phyloP scores from a whole-genome alignment of 805 yeast genomes.

The Saccharomycopsis microspora region DNA sequence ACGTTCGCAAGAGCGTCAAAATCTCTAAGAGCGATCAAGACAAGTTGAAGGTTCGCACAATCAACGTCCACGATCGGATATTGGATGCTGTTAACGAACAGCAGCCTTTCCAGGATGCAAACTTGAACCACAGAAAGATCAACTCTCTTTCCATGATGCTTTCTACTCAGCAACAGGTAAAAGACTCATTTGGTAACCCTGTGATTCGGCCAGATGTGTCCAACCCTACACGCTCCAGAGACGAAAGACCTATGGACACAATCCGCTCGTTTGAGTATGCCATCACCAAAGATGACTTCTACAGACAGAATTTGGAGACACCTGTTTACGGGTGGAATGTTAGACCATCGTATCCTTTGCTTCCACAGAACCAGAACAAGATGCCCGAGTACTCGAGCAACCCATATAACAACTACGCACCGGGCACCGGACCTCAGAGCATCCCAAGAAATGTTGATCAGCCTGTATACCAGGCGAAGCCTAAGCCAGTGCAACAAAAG shows the following conservation, averaged over 20 bases:
- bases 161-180: slow-evolving; percentile 42
- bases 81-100: slow-evolving; percentile 88
- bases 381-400: slow-evolving; percentile 23
- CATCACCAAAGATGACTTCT: slow-evolving; percentile 75
- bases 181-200: slow-evolving; percentile 80
- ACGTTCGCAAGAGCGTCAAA: slow-evolving; percentile 21
- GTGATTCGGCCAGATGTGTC: slow-evolving; percentile 76
- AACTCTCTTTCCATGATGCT: slow-evolving; percentile 5
- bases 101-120: slow-evolving; percentile 78
- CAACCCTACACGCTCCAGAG: slow-evolving; percentile 86
- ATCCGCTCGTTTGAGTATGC: slow-evolving; percentile 89
- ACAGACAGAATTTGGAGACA: slow-evolving; percentile 74
- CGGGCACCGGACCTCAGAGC: slow-evolving; percentile 3
- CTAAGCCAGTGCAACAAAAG: slow-evolving; percentile 39
- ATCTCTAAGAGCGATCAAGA: slow-evolving; percentile 40
- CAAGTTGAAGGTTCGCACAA: slow-evolving; percentile 48
- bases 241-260: slow-evolving; percentile 95
- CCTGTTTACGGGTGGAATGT: slow-evolving; percentile 76
- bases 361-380: slow-evolving; percentile 11
- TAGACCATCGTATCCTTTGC: slow-evolving; percentile 59
- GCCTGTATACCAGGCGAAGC: slow-evolving; percentile 42
- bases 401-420: slow-evolving; percentile 7
- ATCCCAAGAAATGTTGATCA: slow-evolving; percentile 23
- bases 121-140: background rate
- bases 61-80: slow-evolving; percentile 57